Percentiles rank a stretch among this genome's conserved stretches.
phyloP scores from a whole-genome alignment of 345 rosid species.

The Pistacia vera region DNA sequence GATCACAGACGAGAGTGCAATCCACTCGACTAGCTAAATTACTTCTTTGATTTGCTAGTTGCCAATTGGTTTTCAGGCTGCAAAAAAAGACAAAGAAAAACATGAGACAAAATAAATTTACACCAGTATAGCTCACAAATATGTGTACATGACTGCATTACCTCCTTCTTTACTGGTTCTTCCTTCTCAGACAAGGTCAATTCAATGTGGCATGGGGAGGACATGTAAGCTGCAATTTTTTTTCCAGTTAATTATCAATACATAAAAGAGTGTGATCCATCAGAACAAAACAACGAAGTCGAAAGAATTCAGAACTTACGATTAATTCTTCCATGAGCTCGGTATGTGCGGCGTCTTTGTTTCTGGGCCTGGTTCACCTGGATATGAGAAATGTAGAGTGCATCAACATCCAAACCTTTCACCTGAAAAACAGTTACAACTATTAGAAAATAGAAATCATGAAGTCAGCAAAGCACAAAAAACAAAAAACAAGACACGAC shows the following conservation, averaged over 20 bases:
- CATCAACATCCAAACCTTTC: conserved; percentile 94
- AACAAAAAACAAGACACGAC: not conserved
- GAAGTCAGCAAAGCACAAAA: not conserved
- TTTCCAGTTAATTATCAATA: not conserved
- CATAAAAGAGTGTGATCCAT: not conserved
- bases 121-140: not conserved
- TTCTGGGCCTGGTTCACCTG: conserved; percentile 97
- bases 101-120: not conserved
- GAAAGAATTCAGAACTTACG: conserved; percentile 44
- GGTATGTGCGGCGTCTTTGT: conserved; percentile 94
- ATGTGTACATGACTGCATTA: conserved; percentile 13
- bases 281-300: not conserved
- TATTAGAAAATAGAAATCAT: not conserved
- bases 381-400: conserved; percentile 79
- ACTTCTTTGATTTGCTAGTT: conserved; percentile 71
- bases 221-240: conserved; percentile 78
- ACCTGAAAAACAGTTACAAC: conserved; percentile 44
- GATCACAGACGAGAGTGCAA: not conserved
- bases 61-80: conserved; percentile 94
- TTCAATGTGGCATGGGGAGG: conserved; percentile 96
- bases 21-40: conserved; percentile 22
- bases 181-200: conserved; percentile 88
- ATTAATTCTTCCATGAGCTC: conserved; percentile 98
- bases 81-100: not conserved
- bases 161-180: conserved; percentile 96